These are phyloP conservation scores for Amanita muscaria DNA, from an alignment of 768 basidiomycete species.

Conservation along the genomic window DNA sequence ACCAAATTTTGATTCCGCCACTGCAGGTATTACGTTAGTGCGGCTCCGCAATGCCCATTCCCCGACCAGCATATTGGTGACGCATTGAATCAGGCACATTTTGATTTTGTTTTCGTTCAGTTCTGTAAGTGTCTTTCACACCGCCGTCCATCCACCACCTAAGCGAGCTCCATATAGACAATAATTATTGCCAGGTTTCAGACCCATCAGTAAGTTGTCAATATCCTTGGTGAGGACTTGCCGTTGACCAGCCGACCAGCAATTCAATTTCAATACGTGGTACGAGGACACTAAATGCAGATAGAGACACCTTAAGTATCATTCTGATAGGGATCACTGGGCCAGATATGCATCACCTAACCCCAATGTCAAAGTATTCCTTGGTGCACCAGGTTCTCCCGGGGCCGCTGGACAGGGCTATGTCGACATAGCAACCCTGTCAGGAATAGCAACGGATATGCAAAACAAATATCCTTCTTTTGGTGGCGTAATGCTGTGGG, in stretches of 20 bases:
- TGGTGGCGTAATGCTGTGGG: slow-evolving; percentile 48
- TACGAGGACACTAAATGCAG: slow-evolving; percentile 13
- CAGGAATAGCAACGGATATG: slow-evolving; percentile 32
- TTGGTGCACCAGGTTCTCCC: slow-evolving; percentile 47
- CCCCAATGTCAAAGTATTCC: slow-evolving; percentile 47
- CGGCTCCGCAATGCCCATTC: slow-evolving; percentile 58
- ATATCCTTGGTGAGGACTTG: background rate
- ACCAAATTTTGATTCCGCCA: background rate
- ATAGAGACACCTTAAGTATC: background rate
- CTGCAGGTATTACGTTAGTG: slow-evolving; percentile 55
- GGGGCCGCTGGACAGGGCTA: slow-evolving; percentile 47
- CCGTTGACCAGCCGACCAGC: slow-evolving; percentile 18
- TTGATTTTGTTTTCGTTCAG: slow-evolving; percentile 68
- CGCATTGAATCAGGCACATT: slow-evolving; percentile 49
- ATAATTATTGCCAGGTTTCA: slow-evolving; percentile 49
- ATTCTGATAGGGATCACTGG: slow-evolving; percentile 42
- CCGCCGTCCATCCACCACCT: background rate
- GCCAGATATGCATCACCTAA: slow-evolving; percentile 52
- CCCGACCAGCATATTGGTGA: slow-evolving; percentile 56
- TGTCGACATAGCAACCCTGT: slow-evolving; percentile 35
- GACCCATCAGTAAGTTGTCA: slow-evolving; percentile 23
- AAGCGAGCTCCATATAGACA: slow-evolving; percentile 25
- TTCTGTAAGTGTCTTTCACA: slow-evolving; percentile 35
- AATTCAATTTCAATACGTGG: slow-evolving; percentile 46
- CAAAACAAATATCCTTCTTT: slow-evolving; percentile 49